Percentiles rank a stretch among this genome's conserved stretches.
Conservation (phyloP, 768 basidiomycete genomes). For the Leccinum truebloodii region DNA sequence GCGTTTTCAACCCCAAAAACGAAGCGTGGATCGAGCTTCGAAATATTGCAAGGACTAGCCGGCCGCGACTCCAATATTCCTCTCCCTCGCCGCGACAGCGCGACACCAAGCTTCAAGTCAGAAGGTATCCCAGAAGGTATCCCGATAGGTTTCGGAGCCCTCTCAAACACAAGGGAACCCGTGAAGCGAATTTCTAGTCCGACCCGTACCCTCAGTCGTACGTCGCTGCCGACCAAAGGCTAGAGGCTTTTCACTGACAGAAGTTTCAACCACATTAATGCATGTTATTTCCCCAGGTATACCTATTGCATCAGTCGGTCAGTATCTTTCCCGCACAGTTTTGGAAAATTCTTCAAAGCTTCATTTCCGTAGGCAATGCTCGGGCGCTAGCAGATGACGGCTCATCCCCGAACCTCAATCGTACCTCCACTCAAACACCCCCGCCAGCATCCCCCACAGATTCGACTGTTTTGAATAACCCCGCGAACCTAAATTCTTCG, state of each 20-base stretch:
- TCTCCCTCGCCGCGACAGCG: conserved; percentile 58
- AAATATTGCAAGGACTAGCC: conserved; percentile 67
- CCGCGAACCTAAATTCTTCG: conserved; percentile 37
- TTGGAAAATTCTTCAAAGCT: conserved; percentile 19
- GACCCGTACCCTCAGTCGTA: conserved; percentile 78
- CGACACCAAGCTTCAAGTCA: conserved; percentile 37
- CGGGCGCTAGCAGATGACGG: conserved; percentile 81
- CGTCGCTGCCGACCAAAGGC: conserved; percentile 37
- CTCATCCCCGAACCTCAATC: conserved; percentile 36
- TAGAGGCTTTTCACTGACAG: conserved; percentile 21
- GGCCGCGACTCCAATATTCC: conserved; percentile 78
- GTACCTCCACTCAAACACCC: conserved; percentile 33
- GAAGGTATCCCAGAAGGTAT: conserved; percentile 75
- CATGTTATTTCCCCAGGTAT: conserved; percentile 52
- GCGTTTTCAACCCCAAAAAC: conserved; percentile 46
- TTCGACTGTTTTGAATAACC: conserved; percentile 27
- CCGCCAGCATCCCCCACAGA: conserved; percentile 38
- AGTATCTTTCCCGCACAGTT: conserved; percentile 31
- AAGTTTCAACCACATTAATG: conserved; percentile 24
- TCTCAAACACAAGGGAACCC: conserved; percentile 38
- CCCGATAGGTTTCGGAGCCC: conserved; percentile 54
- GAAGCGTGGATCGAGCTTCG: conserved; percentile 68
- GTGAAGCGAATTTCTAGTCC: conserved; percentile 67
- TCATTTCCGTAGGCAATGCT: conserved; percentile 64
- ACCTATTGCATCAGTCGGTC: conserved; percentile 76